A percentile compares a stretch with the other conserved stretches of the same genome.
Conservation (phyloP, 108 stramenopile genomes). For the Nannochloropsis gaditana region DNA sequence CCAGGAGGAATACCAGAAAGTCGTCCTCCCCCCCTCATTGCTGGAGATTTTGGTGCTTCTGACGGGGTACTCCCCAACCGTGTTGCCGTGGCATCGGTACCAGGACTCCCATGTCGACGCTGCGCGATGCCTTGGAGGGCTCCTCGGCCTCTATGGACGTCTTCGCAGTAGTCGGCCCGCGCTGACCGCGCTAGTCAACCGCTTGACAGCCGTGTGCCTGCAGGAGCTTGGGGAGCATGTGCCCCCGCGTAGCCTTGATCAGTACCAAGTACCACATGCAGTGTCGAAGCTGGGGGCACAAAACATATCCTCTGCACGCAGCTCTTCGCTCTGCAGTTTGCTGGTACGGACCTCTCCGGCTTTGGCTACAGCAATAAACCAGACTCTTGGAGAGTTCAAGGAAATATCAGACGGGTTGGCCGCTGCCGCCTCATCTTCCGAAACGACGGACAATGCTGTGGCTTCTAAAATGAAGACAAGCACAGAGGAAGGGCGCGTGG, state of each 20-base stretch:
- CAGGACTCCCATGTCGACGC: slow-evolving; percentile 1
- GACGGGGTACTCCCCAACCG: not conserved
- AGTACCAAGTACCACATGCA: no score
- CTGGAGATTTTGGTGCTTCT: not conserved
- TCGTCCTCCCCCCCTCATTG: not conserved
- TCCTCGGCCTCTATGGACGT: not conserved
- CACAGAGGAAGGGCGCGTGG: not conserved
- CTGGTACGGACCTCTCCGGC: not conserved
- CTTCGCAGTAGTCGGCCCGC: not conserved
- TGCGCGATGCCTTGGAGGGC: not conserved
- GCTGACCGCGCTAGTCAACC: not conserved
- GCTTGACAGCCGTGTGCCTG: not conserved
- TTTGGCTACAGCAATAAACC: not conserved
- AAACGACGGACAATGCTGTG: not conserved
- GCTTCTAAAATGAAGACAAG: not conserved
- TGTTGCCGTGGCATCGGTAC: not conserved
- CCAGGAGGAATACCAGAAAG: not conserved
- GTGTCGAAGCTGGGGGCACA: not conserved
- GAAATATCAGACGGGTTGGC: not conserved
- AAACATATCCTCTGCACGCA: not conserved
- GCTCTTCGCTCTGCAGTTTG: not conserved
- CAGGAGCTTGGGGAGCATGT: not conserved
- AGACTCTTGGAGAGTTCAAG: not conserved
- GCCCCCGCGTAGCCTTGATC: no score
- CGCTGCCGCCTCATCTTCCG: not conserved